These are phyloP conservation scores for Bolboschoenus planiculmis DNA, from an alignment of 176 grass and related monocot genomes.

Conservation along the genomic window DNA sequence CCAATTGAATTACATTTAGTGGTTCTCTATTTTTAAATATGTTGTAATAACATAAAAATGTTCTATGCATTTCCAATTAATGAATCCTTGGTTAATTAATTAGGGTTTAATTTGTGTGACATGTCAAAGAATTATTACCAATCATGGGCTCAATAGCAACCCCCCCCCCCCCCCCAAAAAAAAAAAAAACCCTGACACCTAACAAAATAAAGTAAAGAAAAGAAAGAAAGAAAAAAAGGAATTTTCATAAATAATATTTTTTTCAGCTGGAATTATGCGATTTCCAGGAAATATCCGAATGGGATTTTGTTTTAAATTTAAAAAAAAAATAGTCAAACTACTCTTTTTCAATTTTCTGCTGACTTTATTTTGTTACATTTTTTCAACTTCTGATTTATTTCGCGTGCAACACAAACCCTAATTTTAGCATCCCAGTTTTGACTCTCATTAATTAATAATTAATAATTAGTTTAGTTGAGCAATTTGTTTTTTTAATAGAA, in stretches of 20 bases:
- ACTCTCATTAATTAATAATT: neutral
- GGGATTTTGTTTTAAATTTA: neutral
- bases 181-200: no score
- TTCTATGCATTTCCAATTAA: neutral
- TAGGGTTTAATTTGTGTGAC: no score
- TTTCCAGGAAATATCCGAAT: neutral
- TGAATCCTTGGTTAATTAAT: neutral
- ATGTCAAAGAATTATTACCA: neutral
- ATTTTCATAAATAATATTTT: neutral
- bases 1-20: no score
- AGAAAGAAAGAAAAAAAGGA: neutral
- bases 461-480: neutral
- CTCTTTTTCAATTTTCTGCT: constrained; percentile 1
- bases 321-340: neutral
- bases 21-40: no score
- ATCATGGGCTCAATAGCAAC: no score
- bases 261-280: neutral
- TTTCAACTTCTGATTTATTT: constrained; percentile 9
- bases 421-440: constrained; percentile 4
- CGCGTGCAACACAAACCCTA: neutral
- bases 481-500: neutral
- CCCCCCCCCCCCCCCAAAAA: neutral
- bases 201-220: neutral
- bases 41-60: no score
- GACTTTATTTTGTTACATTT: constrained; percentile 15